Evolutionary conservation across 1,139 yeast genomes (phyloP), one percentile per base, ranked within the genome.

Genomic region (Sugiyamaella paludigena): DNA sequence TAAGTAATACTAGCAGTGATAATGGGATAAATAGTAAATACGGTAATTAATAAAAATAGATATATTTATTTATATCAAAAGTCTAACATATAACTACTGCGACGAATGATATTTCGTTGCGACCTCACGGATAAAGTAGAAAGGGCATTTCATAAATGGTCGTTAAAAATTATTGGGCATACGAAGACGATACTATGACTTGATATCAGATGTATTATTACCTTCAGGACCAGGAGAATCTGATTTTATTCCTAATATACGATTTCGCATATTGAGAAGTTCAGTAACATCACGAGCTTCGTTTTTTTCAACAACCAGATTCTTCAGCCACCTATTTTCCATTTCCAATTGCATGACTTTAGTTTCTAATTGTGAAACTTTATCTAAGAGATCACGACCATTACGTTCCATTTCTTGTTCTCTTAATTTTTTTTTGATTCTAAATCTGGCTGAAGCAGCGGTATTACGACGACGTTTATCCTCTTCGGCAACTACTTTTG

Each of bases 321-420:
- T 84, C 63, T 84, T 78, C 54, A 88, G 74, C 70, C 92, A 76
- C 61, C 80, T 80, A 72, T 88, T 88, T 68, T 88, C 96, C 84
- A 85, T 82, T 67, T 87, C 94, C 55, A 84, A 66, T 66, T 87
- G 87, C 63, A 74, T 74, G 40, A 81, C 76, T 58, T 82, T 81
- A 51, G 75, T 68, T 63, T 87, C 92, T 55, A 86, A 75, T 27
- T 71, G 71, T 47, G 74, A 73, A 24, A 87, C 81, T 58, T 79
- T 66, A 31, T 84, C 87, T 57, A 78, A 79, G 54, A 88, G 73
- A 49, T 79, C 83, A 58, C 75, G 74, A 15, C 87, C 74, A 49
- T 78, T 79, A 39, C 75, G 74, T 67, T 87, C 95, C 83, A 87
- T 80, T 65, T 87, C 91, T 65, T 83, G 88, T 66, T 88, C 96